Evolutionary conservation across 768 basidiomycete species (phyloP).

Genomic region (Antrodiella citrinella): DNA sequence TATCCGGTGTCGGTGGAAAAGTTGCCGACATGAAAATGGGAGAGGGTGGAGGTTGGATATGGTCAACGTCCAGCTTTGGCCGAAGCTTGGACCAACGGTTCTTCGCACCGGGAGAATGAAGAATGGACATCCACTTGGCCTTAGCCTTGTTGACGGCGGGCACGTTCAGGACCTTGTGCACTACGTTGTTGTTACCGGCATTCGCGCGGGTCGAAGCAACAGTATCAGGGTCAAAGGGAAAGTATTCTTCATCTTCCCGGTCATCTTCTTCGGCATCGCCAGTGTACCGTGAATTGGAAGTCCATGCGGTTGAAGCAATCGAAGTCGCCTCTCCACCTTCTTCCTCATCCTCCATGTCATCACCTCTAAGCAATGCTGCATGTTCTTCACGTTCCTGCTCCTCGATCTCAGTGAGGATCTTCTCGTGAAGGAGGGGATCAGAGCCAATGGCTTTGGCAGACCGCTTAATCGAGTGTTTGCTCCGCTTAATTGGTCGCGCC

Average conservation of each 20-base stretch:
- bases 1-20: not conserved
- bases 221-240: not conserved
- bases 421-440: constrained; percentile 16
- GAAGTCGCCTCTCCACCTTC: constrained; percentile 41
- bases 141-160: constrained; percentile 47
- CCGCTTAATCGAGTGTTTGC: constrained; percentile 32
- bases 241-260: constrained; percentile 24
- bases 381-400: constrained; percentile 21
- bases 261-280: constrained; percentile 16
- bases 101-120: constrained; percentile 15
- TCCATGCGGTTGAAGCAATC: constrained; percentile 44
- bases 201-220: constrained; percentile 12
- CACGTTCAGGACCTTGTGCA: constrained; percentile 29
- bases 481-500: constrained; percentile 41
- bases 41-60: not conserved
- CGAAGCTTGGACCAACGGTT: not conserved
- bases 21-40: not conserved
- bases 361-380: constrained; percentile 9
- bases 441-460: constrained; percentile 2
- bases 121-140: constrained; percentile 42
- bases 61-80: not conserved
- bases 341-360: constrained; percentile 33
- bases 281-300: constrained; percentile 32
- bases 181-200: constrained; percentile 11
- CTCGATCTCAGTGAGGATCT: constrained; percentile 27